Conservation (phyloP, 2,329 filamentous ascomycete genomes). For the Cladosporium sp. region DNA sequence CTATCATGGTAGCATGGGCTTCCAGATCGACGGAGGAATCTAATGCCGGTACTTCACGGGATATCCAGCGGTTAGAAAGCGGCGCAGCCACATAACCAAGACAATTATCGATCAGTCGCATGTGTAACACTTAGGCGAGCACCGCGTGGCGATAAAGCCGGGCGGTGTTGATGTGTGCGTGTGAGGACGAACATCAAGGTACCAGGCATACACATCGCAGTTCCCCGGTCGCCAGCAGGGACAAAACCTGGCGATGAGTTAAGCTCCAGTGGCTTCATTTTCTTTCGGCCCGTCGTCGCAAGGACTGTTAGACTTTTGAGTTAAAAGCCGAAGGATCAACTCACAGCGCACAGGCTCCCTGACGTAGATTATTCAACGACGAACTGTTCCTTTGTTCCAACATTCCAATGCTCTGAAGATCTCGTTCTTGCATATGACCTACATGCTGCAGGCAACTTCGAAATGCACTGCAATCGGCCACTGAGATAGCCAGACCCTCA, state of each 20-base stretch:
- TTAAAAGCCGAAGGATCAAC: no score
- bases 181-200: no score
- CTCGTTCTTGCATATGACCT: no score
- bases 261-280: neutral
- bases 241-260: neutral
- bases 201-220: neutral
- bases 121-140: neutral
- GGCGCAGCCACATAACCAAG: neutral
- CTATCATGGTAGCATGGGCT: neutral
- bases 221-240: neutral
- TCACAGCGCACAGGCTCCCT: no score
- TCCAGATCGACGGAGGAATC: neutral
- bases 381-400: no score
- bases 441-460: no score
- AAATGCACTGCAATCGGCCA: no score
- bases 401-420: no score
- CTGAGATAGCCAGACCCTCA: no score
- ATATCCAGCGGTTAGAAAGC: neutral
- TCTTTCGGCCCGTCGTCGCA: constrained; percentile 5
- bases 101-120: neutral
- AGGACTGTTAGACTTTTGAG: neutral
- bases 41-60: neutral
- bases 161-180: no score
- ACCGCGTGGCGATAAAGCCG: no score
- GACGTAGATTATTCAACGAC: no score